These are phyloP conservation scores for Paraphoma sp. DNA, from an alignment of 2,329 filamentous ascomycete genomes.

Conservation along the genomic window DNA sequence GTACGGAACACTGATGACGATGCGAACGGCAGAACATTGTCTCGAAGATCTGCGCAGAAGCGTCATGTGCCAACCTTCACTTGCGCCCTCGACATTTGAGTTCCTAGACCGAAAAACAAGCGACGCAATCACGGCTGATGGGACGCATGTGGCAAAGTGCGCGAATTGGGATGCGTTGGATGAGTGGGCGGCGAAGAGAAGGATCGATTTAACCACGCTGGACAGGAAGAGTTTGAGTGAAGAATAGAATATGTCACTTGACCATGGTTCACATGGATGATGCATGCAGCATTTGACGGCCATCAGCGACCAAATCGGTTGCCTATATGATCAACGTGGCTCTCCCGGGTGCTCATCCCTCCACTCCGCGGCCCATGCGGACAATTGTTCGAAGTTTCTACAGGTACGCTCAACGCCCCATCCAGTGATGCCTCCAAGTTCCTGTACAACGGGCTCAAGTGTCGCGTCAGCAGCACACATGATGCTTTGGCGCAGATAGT, in stretches of 20 bases:
- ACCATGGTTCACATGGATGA: no score
- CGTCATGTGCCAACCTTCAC: not conserved
- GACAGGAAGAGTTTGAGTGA: no score
- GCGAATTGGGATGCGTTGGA: no score
- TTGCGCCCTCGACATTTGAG: not conserved
- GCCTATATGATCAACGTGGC: no score
- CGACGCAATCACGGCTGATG: not conserved
- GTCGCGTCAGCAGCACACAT: conserved; percentile 22
- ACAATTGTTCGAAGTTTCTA: not conserved
- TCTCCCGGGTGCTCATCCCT: not conserved
- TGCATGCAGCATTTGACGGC: no score
- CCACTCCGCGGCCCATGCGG: not conserved
- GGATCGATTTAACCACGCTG: no score
- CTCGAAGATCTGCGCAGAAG: not conserved
- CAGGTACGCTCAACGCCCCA: not conserved
- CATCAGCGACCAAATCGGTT: no score
- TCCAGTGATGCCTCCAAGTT: conserved; percentile 8
- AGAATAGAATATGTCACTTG: no score
- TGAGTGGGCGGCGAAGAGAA: no score
- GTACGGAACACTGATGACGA: no score
- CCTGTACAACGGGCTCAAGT: conserved; percentile 14
- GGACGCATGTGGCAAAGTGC: no score
- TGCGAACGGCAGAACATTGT: not conserved
- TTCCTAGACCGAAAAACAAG: not conserved
- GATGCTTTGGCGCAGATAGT: conserved; percentile 15